Percentiles rank a stretch among this genome's conserved stretches.
phyloP scores from a whole-genome alignment of 352 stramenopile species.

The Phytophthora melonis region DNA sequence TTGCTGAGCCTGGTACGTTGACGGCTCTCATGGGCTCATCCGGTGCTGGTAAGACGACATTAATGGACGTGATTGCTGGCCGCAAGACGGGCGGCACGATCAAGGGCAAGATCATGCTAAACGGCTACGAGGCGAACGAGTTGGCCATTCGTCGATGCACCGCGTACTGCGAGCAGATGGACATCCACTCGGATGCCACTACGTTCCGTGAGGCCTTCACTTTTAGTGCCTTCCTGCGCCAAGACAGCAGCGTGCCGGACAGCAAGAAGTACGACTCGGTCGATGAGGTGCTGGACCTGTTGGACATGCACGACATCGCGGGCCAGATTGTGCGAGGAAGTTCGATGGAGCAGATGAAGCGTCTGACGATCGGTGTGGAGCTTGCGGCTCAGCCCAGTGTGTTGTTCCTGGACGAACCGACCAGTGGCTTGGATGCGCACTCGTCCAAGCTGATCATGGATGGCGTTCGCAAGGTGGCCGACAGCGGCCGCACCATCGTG shows the following conservation, averaged over 20 bases:
- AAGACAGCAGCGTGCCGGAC: slow-evolving; percentile 34
- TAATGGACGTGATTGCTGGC: slow-evolving; percentile 23
- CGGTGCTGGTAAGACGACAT: slow-evolving; percentile 13
- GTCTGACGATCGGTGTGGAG: slow-evolving; percentile 58
- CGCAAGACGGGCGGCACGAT: slow-evolving; percentile 15
- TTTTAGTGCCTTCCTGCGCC: slow-evolving; percentile 76
- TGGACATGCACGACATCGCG: slow-evolving; percentile 90
- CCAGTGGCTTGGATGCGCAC: slow-evolving; percentile 80
- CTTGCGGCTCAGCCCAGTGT: slow-evolving; percentile 82
- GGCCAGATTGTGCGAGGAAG: slow-evolving; percentile 53
- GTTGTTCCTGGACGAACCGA: slow-evolving; percentile 84
- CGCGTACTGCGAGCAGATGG: slow-evolving; percentile 31
- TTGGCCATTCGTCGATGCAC: slow-evolving; percentile 20
- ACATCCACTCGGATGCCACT: slow-evolving; percentile 14
- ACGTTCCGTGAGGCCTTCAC: slow-evolving; percentile 22
- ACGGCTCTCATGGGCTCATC: slow-evolving; percentile 18
- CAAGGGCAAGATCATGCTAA: slow-evolving; percentile 16
- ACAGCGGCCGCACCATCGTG: slow-evolving; percentile 73
- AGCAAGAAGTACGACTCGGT: slow-evolving; percentile 45
- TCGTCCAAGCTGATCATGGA: slow-evolving; percentile 83
- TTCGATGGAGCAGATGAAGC: slow-evolving; percentile 60
- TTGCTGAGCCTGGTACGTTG: slow-evolving; percentile 15
- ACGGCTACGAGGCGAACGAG: slow-evolving; percentile 15
- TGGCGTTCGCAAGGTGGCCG: slow-evolving; percentile 81
- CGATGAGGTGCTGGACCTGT: slow-evolving; percentile 40